Base-by-base conservation (phyloP, 805 yeast species). In the Pichia exigua region DNA sequence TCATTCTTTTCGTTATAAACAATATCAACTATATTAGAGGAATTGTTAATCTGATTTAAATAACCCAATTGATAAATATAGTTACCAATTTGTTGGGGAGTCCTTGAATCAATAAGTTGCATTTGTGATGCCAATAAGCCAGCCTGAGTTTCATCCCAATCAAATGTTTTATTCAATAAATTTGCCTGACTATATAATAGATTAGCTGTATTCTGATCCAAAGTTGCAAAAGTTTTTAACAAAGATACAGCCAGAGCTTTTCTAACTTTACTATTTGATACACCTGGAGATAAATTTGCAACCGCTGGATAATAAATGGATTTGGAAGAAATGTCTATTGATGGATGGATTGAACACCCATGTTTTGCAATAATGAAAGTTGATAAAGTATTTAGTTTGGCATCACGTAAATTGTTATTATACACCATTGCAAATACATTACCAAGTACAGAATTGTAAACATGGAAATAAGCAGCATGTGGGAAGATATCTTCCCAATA, bases 281-380 rank as follows among this genome's bases (percentile, higher is more conserved):
- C 73, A 12, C 73, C 65, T 0, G 71, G 70, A 0, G 75, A 63
- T 45, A 92, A 69, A 59, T 88, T 89, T 59, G 82, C 78, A 57
- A 91, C 78, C 1, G 96, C 94, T 1, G 86, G 90, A 69, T 77
- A 87, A 64, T 81, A 92, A 47, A 85, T 74, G 2, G 96, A 87
- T 45, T 75, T 68, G 0, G 72, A 61, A 44, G 75, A 77, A 12
- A 87, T 64, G 2, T 87, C 79, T 60, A 89, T 67, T 21, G 82
- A 73, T 30, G 76, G 73, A 58, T 78, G 79, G 28, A 78, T 73
- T 4, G 84, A 72, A 40, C 80, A 75, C 0, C 97, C 98, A 55
- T 81, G 82, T 51, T 75, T 77, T 27, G 86, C 80, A 26, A 86
- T 57, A 22, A 85, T 67, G 4, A 81, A 70, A 4, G 84, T 74